Conservation (phyloP, 2,329 filamentous ascomycete species). For the Didymella segeticola region DNA sequence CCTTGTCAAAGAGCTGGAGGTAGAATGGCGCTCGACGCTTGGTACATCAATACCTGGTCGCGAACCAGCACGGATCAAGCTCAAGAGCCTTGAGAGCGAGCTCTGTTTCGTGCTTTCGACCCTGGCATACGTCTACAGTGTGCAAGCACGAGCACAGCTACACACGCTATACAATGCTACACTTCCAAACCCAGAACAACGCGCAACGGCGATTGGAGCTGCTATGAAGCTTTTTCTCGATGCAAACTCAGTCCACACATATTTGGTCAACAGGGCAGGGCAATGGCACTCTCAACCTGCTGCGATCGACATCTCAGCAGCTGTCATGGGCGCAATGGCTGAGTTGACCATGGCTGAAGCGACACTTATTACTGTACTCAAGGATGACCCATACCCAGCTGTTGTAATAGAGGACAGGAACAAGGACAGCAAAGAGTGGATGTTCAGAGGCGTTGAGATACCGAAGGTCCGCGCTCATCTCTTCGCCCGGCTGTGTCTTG, state of each 20-base stretch:
- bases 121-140: constrained; percentile 74
- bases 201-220: constrained; percentile 71
- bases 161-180: constrained; percentile 74
- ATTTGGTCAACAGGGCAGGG: constrained; percentile 66
- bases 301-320: constrained; percentile 52
- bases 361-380: constrained; percentile 86
- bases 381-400: constrained; percentile 91
- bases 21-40: constrained; percentile 83
- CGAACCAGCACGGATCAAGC: constrained; percentile 70
- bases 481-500: constrained; percentile 85
- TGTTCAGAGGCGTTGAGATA: constrained; percentile 88
- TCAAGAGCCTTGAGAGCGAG: constrained; percentile 81
- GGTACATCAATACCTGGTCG: constrained; percentile 64
- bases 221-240: constrained; percentile 81
- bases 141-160: constrained; percentile 75
- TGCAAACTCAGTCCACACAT: constrained; percentile 78
- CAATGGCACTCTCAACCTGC: constrained; percentile 44
- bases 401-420: constrained; percentile 83
- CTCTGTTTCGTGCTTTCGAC: constrained; percentile 79
- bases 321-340: constrained; percentile 54
- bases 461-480: constrained; percentile 88
- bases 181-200: constrained; percentile 63
- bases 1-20: constrained; percentile 70
- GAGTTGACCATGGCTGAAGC: constrained; percentile 83
- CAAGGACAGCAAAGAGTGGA: constrained; percentile 88